Conservation (phyloP, 2,329 filamentous ascomycete species). For the Cordyceps cicadae region DNA sequence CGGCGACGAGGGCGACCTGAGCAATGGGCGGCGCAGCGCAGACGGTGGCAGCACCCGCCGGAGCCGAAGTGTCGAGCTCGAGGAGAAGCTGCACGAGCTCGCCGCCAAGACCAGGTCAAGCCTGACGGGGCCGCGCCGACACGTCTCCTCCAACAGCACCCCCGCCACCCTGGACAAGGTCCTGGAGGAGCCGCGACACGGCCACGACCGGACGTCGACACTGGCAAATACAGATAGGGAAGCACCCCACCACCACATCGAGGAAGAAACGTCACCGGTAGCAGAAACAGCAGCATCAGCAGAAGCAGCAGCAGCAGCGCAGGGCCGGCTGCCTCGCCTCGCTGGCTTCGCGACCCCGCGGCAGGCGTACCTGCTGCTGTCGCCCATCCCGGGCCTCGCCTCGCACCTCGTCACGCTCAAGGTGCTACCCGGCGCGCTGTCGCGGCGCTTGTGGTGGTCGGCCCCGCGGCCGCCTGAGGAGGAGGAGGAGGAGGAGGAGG, state of each 20-base stretch:
- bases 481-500: too few species aligned
- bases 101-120: constrained; percentile 4
- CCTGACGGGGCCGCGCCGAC: neutral
- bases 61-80: constrained; percentile 17
- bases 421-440: constrained; percentile 29
- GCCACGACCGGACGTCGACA: neutral
- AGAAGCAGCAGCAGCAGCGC: neutral
- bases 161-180: neutral
- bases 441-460: constrained; percentile 16
- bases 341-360: constrained; percentile 28
- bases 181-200: neutral
- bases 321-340: constrained; percentile 24
- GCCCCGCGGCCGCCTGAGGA: neutral
- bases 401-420: constrained; percentile 56
- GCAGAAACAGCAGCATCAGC: neutral
- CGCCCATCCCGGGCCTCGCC: constrained; percentile 54
- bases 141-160: neutral
- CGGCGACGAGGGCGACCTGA: constrained; percentile 36
- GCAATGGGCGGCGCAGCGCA: constrained; percentile 18
- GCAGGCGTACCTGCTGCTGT: constrained; percentile 56
- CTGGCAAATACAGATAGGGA: neutral
- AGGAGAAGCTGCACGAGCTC: constrained; percentile 12
- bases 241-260: too few species aligned
- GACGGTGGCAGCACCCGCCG: constrained; percentile 19
- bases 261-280: constrained; percentile 12